These are phyloP conservation scores for Themeda triandra DNA, from an alignment of 176 grass and related monocot species.

Conservation along the genomic window DNA sequence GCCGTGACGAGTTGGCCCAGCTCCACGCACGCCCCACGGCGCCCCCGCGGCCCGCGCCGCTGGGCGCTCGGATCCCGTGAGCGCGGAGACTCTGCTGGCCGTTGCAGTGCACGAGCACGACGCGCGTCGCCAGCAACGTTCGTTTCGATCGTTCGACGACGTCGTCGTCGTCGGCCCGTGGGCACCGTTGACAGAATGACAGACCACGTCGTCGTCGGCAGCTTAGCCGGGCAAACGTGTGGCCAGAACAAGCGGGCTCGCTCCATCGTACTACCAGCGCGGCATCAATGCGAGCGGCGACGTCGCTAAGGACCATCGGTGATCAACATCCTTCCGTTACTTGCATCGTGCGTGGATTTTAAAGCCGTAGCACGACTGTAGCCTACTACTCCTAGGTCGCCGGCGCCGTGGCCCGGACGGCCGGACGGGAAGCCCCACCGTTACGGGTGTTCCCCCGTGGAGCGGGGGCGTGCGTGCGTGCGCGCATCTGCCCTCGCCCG, in stretches of 20 bases:
- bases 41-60: slow-evolving; percentile 6
- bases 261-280: neutral
- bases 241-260: neutral
- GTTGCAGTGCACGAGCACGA: neutral
- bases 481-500: neutral
- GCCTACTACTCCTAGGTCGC: neutral
- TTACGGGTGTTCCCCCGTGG: slow-evolving; percentile 1
- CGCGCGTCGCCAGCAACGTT: neutral
- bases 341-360: neutral
- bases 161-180: neutral
- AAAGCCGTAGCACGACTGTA: neutral
- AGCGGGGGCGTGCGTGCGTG: neutral
- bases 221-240: neutral
- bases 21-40: too few relatives aligned
- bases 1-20: neutral
- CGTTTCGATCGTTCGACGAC: neutral
- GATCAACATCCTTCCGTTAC: neutral
- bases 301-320: neutral
- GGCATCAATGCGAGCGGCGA: slow-evolving; percentile 34
- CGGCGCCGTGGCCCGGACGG: neutral
- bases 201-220: neutral
- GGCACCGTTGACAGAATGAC: neutral
- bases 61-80: slow-evolving; percentile 32
- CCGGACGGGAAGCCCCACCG: neutral
- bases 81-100: slow-evolving; percentile 20